Evolutionary conservation across 176 grass and related monocot genomes (phyloP).

Genomic region (Puccinellia tenuiflora): DNA sequence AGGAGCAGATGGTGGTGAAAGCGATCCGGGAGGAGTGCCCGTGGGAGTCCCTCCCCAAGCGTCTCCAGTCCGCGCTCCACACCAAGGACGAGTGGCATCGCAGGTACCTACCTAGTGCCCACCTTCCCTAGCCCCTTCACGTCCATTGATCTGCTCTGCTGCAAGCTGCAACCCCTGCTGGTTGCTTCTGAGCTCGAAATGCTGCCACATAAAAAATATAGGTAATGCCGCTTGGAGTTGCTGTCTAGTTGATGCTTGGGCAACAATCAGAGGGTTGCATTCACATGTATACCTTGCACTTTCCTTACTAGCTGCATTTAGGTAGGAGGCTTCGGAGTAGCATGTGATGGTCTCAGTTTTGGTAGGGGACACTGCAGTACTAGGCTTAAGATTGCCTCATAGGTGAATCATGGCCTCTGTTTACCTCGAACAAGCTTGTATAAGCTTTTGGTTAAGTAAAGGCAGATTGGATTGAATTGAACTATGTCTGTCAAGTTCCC

Average conservation of each 20-base stretch:
- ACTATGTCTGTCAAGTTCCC: neutral
- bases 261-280: neutral
- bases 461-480: neutral
- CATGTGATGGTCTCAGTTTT: conserved; percentile 4
- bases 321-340: neutral
- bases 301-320: neutral
- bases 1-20: conserved; percentile 93
- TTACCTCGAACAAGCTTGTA: conserved; percentile 4
- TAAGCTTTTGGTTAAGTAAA: conserved; percentile 1
- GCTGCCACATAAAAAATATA: neutral
- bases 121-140: neutral
- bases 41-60: conserved; percentile 89
- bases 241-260: neutral
- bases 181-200: neutral
- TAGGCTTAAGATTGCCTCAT: neutral
- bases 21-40: conserved; percentile 79
- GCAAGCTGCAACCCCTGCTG: neutral
- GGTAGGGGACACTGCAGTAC: neutral
- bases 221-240: neutral
- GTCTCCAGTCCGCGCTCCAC: conserved; percentile 58
- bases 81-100: conserved; percentile 94
- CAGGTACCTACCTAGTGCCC: conserved; percentile 37
- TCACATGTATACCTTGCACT: neutral
- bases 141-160: conserved; percentile 18
- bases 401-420: neutral